A percentile compares a stretch with the other conserved stretches of the same genome.
phyloP scores from a whole-genome alignment of 495 filamentous ascomycete species.

The Lophiotrema nucula region DNA sequence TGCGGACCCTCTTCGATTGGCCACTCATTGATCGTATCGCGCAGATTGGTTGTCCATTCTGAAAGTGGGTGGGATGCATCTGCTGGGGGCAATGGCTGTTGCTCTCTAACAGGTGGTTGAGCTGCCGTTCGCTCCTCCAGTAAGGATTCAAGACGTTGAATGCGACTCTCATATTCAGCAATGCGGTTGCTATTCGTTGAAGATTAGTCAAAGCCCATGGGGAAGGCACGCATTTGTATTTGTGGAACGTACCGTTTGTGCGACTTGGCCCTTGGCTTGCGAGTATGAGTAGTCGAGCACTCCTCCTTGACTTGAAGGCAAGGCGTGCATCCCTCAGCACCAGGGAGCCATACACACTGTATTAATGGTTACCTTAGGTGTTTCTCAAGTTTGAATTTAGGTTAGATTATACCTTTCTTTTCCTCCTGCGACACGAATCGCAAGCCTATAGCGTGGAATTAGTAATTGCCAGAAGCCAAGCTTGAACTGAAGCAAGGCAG shows the following conservation, averaged over 20 bases:
- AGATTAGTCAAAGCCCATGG: background rate
- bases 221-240: background rate
- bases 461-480: too few relatives aligned
- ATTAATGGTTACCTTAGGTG: too few relatives aligned
- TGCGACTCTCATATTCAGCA: slow-evolving; percentile 21
- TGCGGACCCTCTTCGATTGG: background rate
- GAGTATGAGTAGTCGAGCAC: slow-evolving; percentile 18
- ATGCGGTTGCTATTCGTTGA: slow-evolving; percentile 5
- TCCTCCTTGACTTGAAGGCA: slow-evolving; percentile 11
- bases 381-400: too few relatives aligned
- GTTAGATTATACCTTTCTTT: too few relatives aligned
- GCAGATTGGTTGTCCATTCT: slow-evolving; percentile 8
- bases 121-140: slow-evolving; percentile 17
- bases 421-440: slow-evolving; percentile 22
- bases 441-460: slow-evolving; percentile 19
- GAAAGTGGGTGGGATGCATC: slow-evolving; percentile 9
- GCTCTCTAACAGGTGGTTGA: slow-evolving; percentile 2
- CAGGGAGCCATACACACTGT: slow-evolving; percentile 9
- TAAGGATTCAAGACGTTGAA: slow-evolving; percentile 13
- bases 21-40: background rate
- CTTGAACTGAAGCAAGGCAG: too few relatives aligned
- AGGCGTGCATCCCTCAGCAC: slow-evolving; percentile 1
- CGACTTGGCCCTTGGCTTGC: slow-evolving; percentile 16
- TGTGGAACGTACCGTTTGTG: slow-evolving; percentile 9
- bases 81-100: slow-evolving; percentile 1